Base-by-base conservation (phyloP, 2,329 filamentous ascomycete genomes). In the Ophidiomyces ophidiicola region DNA sequence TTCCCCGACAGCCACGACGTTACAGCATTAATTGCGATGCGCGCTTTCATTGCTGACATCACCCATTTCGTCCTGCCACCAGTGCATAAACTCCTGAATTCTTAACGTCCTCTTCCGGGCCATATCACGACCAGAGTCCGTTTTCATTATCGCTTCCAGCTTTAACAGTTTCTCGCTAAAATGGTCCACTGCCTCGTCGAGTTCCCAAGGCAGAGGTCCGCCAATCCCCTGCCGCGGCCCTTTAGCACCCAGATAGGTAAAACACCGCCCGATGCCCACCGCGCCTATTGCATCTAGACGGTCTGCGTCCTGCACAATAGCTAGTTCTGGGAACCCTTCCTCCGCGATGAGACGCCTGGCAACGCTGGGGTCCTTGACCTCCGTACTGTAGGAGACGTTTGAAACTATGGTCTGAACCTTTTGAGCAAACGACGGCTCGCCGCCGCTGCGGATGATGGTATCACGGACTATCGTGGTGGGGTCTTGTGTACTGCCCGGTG, bases 281-380 rank as follows among this genome's bases (percentile, higher is more conserved):
- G 82, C 84, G 1, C 87, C 88, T 35, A 94, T 78, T 3, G 86
- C 82, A 61, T 96, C 88, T n/a, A 96, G 67, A 5, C 87, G 71
- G 63, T 94, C 88, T 3, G 87, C 87, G 59, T 94, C 88, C 62
- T 94, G 87, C 21, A 94, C 85, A 33, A 93, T 74, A 0, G 76
- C 86, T 23, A 90, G 65, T 58, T 90, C 84, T 1, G 83, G 83
- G 55, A 82, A 67, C 3, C 53, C 54, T 5, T 53, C 53, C 4
- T 55, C 56, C 6, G 4, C 5, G n/a, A 92, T 66, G n/a, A 87
- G 66, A 1, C 63, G 59, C n/a, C 59, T 59, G 6, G 84, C 76
- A 8, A 63, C 60, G 4, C 60, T 62, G 1, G 80, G 78, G 52
- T 86, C 68, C 50, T 72, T 73, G 34, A 74, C 66, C 60, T 94